Evolutionary conservation across 768 basidiomycete genomes (phyloP), one percentile per base, ranked within the genome.

Genomic region (Lactarius pseudohatsudake): DNA sequence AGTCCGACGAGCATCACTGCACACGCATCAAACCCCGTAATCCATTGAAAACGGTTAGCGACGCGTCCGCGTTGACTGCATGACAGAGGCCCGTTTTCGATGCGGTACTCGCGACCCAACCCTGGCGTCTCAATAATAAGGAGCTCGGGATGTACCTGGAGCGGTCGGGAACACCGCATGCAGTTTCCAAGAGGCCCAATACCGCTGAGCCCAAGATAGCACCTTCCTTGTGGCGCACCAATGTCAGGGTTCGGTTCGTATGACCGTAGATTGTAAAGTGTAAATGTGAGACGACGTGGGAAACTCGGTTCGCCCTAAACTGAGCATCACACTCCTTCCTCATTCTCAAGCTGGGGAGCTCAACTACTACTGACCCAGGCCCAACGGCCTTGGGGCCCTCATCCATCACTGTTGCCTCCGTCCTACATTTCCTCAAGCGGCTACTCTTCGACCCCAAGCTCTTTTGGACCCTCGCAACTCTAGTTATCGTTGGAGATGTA

Each of bases 401-500:
- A 9, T 50, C 59, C 32, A n/a, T 38, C 61, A 53, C 58, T 16
- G 40, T 60, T n/a, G 26, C 61, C 1, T 66, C 61, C 34, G 4
- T 45, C 53, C 2, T 57, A 2, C 30, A 59, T 54, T 30, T 64
- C 34, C 26, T 68, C 47, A 72, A n/a, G 59, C 58, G 61, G 34
- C 76, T 89, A 15, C 77, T 90, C 62, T 80, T 81, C 40, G 78
- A 90, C 72, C 79, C 81, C 40, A 74, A 72, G 28, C 86, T 87
- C 72, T 95, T 91, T 77, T 89, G 86, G 85, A 74, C 75, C 36
- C 77, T 94, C 36, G 87, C 90, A 10, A 70, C 77, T 20, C 76
- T 93, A 10, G 81, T 91, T 26, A 76, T 94, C 30, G 34, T 90
- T 26, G 91, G 86, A 50, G 94, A 98, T 84, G 85, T 85, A 9